Base-by-base conservation (phyloP, 2,329 filamentous ascomycete genomes). In the Biscogniauxia mediterranea region DNA sequence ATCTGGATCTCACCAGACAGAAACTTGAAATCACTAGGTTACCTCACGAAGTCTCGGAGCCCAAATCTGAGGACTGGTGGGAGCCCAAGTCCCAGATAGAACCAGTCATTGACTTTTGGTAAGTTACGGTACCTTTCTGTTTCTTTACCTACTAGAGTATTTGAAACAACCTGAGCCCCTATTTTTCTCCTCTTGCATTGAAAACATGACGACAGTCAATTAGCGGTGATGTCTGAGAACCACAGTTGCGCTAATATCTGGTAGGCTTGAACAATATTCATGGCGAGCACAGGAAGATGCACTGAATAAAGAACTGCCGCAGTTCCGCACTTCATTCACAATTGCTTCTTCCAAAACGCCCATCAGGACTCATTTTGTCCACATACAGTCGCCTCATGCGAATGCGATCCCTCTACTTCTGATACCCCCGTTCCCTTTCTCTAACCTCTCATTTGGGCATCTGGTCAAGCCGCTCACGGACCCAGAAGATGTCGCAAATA, bases 11-110 rank as follows among this genome's bases (percentile, higher is more conserved):
- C 62, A 91, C 88, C 5, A 82, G 78, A 69, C 83, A 85, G 71
- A 91, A 91, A 73, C 79, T 91, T 9, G 85, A 89, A 69, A 79
- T 90, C 53, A 87, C 86, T 21, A 79, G 88, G 61, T 74, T 90
- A 28, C 88, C 88, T 50, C 84, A 86, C 67, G 86, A 89, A 66
- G 69, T 80, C 2, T 75, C 78, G 7, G 71, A 81, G 8, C 77
- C 81, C 1, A 79, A 76, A 60, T 79, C 79, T 32, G 74, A 77
- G 52, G 78, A 81, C 64, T 86, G 83, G 83, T 84, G 83, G 75
- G 81, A 85, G 62, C 84, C 86, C 1, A 89, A 89, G 70, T 74
- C 80, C 26, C 80, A 83, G 52, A 77, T 90, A 57, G 88, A 90
- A 73, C 82, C 85, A 20, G 74, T 90, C 64, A 79, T 90, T 61